Percentiles rank a stretch among this genome's conserved stretches.
These are phyloP conservation scores for Hypomyces perniciosus DNA, from an alignment of 2,329 filamentous ascomycete species.

Conservation along the genomic window DNA sequence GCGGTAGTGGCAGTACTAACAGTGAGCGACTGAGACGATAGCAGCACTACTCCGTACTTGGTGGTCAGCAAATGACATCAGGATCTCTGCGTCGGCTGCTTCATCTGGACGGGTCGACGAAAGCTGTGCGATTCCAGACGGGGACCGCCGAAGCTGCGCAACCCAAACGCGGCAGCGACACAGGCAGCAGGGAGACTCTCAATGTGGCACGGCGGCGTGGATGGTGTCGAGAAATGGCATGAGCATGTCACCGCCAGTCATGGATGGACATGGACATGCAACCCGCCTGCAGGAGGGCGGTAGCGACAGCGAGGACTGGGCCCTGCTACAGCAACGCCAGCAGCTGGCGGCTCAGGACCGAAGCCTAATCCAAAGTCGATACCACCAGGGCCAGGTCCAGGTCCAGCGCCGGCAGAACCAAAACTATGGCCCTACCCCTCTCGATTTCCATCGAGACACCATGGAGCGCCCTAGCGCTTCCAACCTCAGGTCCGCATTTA, in stretches of 20 bases:
- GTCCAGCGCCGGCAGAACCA: slow-evolving; percentile 9
- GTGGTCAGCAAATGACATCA: slow-evolving; percentile 5
- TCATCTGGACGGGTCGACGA: neutral
- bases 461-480: slow-evolving; percentile 32
- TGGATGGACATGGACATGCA: slow-evolving; percentile 34
- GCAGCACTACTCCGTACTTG: slow-evolving; percentile 6
- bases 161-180: neutral
- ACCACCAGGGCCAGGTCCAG: slow-evolving; percentile 10
- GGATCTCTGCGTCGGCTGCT: neutral
- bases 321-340: slow-evolving; percentile 27
- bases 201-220: slow-evolving; percentile 28
- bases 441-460: slow-evolving; percentile 24
- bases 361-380: slow-evolving; percentile 14
- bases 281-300: slow-evolving; percentile 31
- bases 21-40: neutral
- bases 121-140: slow-evolving; percentile 1
- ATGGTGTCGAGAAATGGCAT: slow-evolving; percentile 39
- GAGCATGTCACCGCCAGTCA: slow-evolving; percentile 39
- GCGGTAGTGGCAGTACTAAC: neutral
- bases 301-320: slow-evolving; percentile 30
- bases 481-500: slow-evolving; percentile 30
- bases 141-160: neutral
- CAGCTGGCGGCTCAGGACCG: slow-evolving; percentile 23
- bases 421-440: slow-evolving; percentile 14
- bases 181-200: slow-evolving; percentile 14